Evolutionary conservation across 108 stramenopile species (phyloP).

Genomic region (Conticribra weissflogii): DNA sequence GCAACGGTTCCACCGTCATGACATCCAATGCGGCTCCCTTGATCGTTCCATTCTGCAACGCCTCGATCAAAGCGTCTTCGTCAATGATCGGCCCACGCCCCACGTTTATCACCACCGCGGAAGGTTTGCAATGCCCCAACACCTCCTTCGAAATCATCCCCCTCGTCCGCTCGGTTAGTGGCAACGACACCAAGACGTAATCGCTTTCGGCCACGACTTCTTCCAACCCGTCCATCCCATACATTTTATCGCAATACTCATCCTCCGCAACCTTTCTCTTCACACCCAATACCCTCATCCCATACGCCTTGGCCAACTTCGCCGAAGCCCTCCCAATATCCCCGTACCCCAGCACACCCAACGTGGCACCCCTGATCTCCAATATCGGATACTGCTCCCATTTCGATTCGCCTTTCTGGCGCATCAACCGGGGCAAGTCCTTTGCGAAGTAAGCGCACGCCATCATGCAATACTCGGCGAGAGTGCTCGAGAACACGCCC

Average conservation of each 20-base stretch:
- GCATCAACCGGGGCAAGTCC: conserved; percentile 83
- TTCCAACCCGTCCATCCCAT: conserved; percentile 56
- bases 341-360: conserved; percentile 91
- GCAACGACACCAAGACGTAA: conserved; percentile 79
- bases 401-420: conserved; percentile 61
- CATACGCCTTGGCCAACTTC: conserved; percentile 80
- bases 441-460: conserved; percentile 93
- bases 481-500: conserved; percentile 82
- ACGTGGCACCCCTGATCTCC: conserved; percentile 78
- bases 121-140: conserved; percentile 67
- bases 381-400: conserved; percentile 78
- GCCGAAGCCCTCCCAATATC: conserved; percentile 88
- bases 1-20: conserved; percentile 82
- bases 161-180: conserved; percentile 76
- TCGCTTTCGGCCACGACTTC: conserved; percentile 67
- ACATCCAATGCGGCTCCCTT: conserved; percentile 92
- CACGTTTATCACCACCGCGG: conserved; percentile 86
- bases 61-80: conserved; percentile 76
- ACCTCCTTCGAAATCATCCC: conserved; percentile 63
- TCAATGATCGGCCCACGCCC: conserved; percentile 91
- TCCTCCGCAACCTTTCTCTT: conserved; percentile 55
- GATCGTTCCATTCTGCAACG: conserved; percentile 61
- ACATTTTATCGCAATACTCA: conserved; percentile 70
- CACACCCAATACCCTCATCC: conserved; percentile 83
- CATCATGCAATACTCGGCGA: conserved; percentile 91